Conservation (phyloP, 768 basidiomycete genomes). For the Boletus insuetus region DNA sequence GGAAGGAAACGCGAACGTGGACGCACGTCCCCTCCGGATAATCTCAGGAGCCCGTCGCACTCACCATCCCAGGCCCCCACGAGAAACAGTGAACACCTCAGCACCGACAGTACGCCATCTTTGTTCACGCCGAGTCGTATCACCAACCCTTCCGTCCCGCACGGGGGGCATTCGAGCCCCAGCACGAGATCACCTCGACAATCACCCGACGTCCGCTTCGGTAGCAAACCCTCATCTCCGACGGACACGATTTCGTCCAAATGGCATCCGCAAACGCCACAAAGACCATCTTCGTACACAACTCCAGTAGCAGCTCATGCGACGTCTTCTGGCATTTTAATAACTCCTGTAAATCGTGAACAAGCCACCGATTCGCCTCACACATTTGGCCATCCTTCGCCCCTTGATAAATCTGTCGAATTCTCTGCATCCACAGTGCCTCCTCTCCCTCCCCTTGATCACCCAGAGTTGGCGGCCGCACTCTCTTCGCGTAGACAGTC, state of each 20-base stretch:
- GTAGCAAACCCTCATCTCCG: slow-evolving; percentile 32
- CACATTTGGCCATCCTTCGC: slow-evolving; percentile 41
- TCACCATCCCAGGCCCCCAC: slow-evolving; percentile 18
- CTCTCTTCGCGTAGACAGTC: slow-evolving; percentile 22
- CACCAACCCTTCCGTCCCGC: slow-evolving; percentile 4
- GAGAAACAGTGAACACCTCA: slow-evolving; percentile 12
- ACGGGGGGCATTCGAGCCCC: slow-evolving; percentile 8
- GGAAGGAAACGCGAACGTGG: slow-evolving; percentile 24
- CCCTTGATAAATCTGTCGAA: slow-evolving; percentile 20
- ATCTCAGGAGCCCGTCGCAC: slow-evolving; percentile 10
- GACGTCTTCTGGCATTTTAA: slow-evolving; percentile 15
- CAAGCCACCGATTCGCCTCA: slow-evolving; percentile 35
- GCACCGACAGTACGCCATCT: slow-evolving; percentile 19
- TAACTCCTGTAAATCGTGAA: slow-evolving; percentile 28
- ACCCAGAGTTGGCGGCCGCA: slow-evolving; percentile 29
- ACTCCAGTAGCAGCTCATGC: slow-evolving; percentile 11
- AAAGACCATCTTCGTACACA: slow-evolving; percentile 19
- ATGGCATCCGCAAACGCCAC: slow-evolving; percentile 27
- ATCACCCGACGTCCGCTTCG: slow-evolving; percentile 15
- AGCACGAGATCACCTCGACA: slow-evolving; percentile 18
- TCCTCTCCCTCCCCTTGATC: slow-evolving; percentile 55
- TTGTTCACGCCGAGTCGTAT: slow-evolving; percentile 19
- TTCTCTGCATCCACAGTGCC: slow-evolving; percentile 39
- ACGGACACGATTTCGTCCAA: slow-evolving; percentile 27
- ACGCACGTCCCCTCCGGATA: slow-evolving; percentile 7